Evolutionary conservation across 139 green algal species (phyloP).

Genomic region (Chlamydomonas sp.): DNA sequence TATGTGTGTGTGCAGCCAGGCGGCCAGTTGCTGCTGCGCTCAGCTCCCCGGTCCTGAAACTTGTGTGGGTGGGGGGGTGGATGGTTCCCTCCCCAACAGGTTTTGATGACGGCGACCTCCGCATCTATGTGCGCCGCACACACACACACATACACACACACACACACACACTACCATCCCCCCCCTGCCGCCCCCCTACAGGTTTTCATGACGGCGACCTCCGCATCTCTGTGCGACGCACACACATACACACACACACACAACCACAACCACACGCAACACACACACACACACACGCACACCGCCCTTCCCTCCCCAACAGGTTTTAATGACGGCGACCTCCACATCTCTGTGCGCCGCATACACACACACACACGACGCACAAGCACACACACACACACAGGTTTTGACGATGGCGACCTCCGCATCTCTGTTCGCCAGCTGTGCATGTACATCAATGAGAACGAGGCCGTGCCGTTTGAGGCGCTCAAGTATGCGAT

Average conservation of each 20-base stretch:
- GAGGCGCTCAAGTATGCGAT: constrained; percentile 28
- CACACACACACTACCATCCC: constrained; percentile 2
- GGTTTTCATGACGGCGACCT: no score
- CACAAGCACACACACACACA: background rate
- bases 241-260: constrained; percentile 1
- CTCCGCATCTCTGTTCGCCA: constrained; percentile 59
- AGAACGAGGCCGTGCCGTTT: constrained; percentile 24
- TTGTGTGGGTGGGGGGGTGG: no score
- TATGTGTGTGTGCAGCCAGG: no score
- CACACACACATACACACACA: background rate
- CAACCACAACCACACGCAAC: constrained; percentile 49
- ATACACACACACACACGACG: constrained; percentile 17
- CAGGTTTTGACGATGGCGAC: constrained; percentile 65
- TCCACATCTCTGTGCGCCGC: background rate
- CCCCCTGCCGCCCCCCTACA: background rate
- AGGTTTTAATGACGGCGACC: constrained; percentile 8
- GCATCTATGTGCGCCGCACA: background rate
- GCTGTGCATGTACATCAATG: constrained; percentile 65
- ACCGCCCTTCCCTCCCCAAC: constrained; percentile 43
- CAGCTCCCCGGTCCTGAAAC: no score
- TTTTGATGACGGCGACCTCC: constrained; percentile 6
- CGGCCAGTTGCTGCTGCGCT: no score
- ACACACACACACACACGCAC: constrained; percentile 71
- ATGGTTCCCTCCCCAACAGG: background rate
- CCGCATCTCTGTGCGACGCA: no score